Base-by-base conservation (phyloP, 164 flowering plant genomes). In the Magnolia sinica region DNA sequence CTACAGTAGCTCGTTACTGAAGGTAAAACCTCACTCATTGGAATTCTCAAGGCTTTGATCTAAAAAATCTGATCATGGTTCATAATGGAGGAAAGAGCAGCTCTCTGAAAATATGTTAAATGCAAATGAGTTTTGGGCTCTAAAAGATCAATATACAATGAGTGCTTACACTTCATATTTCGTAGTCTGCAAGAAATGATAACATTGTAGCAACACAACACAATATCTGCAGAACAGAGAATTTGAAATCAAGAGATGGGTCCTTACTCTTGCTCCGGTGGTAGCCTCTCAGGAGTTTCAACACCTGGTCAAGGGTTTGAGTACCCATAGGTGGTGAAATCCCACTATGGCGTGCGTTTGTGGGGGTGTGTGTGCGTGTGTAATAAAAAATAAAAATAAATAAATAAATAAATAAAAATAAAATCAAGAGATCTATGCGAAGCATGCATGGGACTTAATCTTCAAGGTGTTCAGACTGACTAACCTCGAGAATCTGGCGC, bases 401-500 rank as follows among this genome's bases (percentile, higher is more conserved):
- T 24, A 68, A 29, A 13, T n/a, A 24, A 24, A 24, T 24, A 58
- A 37, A 19, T n/a, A 63, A n/a, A n/a, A 49, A 27, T 27, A 27
- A 1, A 14, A 68, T 37, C 19, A 31, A 19, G 9, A 74, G 22
- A 23, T 51, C 45, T 74, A 20, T 50, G 22, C 64, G 37, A 3
- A 24, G 13, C 9, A 58, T 55, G 31, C 14, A 5, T 37, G 45
- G 7, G 45, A 37, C 45, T 37, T 37, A 58, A 58, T 16, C 24
- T 29, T 58, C 2, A 37, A 22, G 55, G 37, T 71, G 8, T 52
- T 71, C 71, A 71, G 24, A 70, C 22, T 14, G 52, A 87, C 96
- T 81, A 86, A 93, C 98, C 98, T 93, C 96, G 79, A 93, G 91
- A 87, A 87, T 78, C 78, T 85, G 93, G 72, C 89, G 84, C 98